Evolutionary conservation across 1,284 basidiomycete genomes (phyloP).

Genomic region (Ganoderma multipileum): DNA sequence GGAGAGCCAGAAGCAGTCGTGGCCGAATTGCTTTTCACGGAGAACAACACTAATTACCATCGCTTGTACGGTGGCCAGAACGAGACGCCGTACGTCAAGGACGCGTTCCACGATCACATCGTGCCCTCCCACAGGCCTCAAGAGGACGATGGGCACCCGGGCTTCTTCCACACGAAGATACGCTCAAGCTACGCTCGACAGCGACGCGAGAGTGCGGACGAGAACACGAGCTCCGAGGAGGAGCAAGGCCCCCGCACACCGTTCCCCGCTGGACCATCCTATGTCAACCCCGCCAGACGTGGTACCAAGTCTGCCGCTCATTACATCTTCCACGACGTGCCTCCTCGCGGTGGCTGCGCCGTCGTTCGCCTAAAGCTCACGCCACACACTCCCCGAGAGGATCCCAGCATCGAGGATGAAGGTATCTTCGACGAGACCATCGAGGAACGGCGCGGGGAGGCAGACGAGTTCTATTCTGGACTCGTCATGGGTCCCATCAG

Average conservation of each 20-base stretch:
- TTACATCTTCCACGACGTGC: constrained; percentile 88
- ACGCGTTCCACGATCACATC: constrained; percentile 99
- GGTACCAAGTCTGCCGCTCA: constrained; percentile 96
- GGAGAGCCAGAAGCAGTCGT: constrained; percentile 74
- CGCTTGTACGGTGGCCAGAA: constrained; percentile 92
- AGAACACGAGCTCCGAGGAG: constrained; percentile 38
- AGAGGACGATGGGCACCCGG: constrained; percentile 37
- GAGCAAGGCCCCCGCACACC: constrained; percentile 62
- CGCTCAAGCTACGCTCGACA: constrained; percentile 51
- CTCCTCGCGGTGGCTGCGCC: constrained; percentile 91
- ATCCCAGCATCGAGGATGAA: constrained; percentile 87
- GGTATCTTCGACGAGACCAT: constrained; percentile 88
- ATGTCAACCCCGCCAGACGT: constrained; percentile 86
- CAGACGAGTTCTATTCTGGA: constrained; percentile 93
- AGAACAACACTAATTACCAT: constrained; percentile 97
- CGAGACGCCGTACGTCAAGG: constrained; percentile 87
- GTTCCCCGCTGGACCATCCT: constrained; percentile 57
- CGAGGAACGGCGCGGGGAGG: constrained; percentile 89
- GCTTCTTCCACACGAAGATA: constrained; percentile 54
- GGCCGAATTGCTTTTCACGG: constrained; percentile 90
- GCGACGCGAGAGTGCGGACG: constrained; percentile 36
- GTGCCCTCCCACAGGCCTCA: constrained; percentile 84
- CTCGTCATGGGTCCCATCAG: constrained; percentile 84
- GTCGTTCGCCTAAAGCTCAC: constrained; percentile 96
- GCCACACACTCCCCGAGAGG: constrained; percentile 74